These are phyloP conservation scores for Ophiostoma angusticollis DNA, from an alignment of 2,329 filamentous ascomycete species.

Conservation along the genomic window DNA sequence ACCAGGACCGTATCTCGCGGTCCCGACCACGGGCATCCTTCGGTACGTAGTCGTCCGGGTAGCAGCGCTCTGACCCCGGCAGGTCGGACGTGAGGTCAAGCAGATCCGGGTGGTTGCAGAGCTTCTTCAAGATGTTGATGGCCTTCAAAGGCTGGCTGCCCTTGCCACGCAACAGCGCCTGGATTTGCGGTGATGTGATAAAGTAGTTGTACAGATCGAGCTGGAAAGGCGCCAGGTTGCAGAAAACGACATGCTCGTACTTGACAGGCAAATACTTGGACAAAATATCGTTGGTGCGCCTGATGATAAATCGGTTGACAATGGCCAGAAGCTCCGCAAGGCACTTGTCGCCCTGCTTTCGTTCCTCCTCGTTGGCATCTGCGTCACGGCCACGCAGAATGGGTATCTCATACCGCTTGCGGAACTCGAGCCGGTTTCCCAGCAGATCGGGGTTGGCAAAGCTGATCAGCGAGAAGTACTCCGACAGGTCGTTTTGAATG, in stretches of 20 bases:
- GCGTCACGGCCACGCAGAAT: slow-evolving; percentile 88
- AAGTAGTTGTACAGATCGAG: slow-evolving; percentile 93
- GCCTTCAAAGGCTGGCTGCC: slow-evolving; percentile 93
- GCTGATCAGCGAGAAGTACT: slow-evolving; percentile 91
- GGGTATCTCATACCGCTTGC: slow-evolving; percentile 85
- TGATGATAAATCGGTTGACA: slow-evolving; percentile 98
- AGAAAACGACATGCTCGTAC: slow-evolving; percentile 98
- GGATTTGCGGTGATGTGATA: slow-evolving; percentile 88
- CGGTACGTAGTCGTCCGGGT: slow-evolving; percentile 76
- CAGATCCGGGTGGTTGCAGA: slow-evolving; percentile 95
- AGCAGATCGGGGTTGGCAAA: slow-evolving; percentile 92
- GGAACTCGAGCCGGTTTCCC: slow-evolving; percentile 79
- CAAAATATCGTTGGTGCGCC: slow-evolving; percentile 91
- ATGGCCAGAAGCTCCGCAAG: slow-evolving; percentile 66
- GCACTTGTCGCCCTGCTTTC: slow-evolving; percentile 70
- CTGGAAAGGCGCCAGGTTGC: slow-evolving; percentile 86
- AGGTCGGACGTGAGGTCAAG: slow-evolving; percentile 72
- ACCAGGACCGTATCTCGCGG: slow-evolving; percentile 86
- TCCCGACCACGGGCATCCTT: slow-evolving; percentile 81
- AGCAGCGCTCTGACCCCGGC: slow-evolving; percentile 70
- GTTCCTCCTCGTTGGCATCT: slow-evolving; percentile 70
- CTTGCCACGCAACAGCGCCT: slow-evolving; percentile 80
- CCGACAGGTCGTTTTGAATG: slow-evolving; percentile 96
- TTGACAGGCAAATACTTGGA: slow-evolving; percentile 97
- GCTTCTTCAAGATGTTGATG: slow-evolving; percentile 92